Evolutionary conservation across 768 basidiomycete genomes (phyloP), one percentile per base, ranked within the genome.

Genomic region (Nidularia pulvinata): DNA sequence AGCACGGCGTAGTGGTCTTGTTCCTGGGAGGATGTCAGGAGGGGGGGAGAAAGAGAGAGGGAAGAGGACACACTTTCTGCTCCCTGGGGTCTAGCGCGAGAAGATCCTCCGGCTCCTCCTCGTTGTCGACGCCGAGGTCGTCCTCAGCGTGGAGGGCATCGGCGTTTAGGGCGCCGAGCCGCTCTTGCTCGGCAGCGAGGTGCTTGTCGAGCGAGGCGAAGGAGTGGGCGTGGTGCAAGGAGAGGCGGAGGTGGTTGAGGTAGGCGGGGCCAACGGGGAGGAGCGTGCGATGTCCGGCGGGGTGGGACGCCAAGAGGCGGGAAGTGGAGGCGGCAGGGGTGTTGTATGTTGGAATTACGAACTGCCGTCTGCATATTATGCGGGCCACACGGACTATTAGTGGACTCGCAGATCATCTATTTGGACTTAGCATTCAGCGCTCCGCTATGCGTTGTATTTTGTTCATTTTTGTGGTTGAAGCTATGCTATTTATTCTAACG

Each of bases 1-100:
- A 99, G 88, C 39, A 99, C 93, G 52, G 91, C 91, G 65, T 99
- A 99, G 67, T 98, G 92, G 68, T 99, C 96, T 83, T 98, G 97
- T 85, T 96, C 95, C 91, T 95, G 48, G 6, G 55, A 11, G 55
- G 33, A 48, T 30, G 10, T 32, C n/a, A 34, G 52, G n/a, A 25
- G 22, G 45, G 43, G 7, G 19, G 19, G 34, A 47, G n/a, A 33
- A 44, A 13, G 52, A 25, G 33, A 19, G 44, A 39, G 33, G 19
- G 22, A 33, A 7, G n/a, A 53, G 9, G 43, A 56, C 54, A 42
- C 57, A 91, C 92, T 83, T 98, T 99, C 96, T 97, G 98, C 66
- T 96, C 94, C 72, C 98, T 98, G 5, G 96, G 92, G 75, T 99
- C 96, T n/a, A 86, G 75, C 45, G 75, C 67, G 39, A 94, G 69